These are phyloP conservation scores for Gilbertella persicaria DNA, from an alignment of 371 early-diverging fungal genomes.

Conservation along the genomic window DNA sequence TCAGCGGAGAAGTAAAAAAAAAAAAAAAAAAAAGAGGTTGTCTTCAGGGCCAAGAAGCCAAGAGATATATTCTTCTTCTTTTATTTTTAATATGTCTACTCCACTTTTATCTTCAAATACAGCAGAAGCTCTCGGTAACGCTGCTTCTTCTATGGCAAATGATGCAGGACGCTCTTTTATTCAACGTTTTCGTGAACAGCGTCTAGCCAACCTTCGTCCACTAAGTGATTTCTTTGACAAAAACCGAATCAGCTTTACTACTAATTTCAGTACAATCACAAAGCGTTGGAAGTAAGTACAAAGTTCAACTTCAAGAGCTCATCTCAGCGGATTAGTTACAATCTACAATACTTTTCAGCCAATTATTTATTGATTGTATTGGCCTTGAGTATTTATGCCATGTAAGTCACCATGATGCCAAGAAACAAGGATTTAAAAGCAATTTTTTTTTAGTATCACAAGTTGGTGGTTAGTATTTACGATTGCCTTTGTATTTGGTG, in stretches of 20 bases:
- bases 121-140: conserved; percentile 25
- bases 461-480: conserved; percentile 60
- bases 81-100: conserved; percentile 14
- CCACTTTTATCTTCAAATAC: conserved; percentile 31
- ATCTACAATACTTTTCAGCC: conserved; percentile 63
- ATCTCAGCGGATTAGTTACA: conserved; percentile 47
- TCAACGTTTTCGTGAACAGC: conserved; percentile 40
- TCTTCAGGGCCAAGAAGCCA: too few species aligned
- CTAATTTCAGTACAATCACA: conserved; percentile 45
- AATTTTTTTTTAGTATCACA: conserved; percentile 44
- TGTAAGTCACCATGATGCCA: conserved; percentile 47
- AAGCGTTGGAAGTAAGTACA: conserved; percentile 55
- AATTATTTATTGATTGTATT: conserved; percentile 66
- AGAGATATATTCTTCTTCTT: conserved; percentile 1
- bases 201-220: conserved; percentile 54
- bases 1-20: too few species aligned
- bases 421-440: background rate
- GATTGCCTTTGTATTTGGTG: conserved; percentile 56
- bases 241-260: conserved; percentile 58
- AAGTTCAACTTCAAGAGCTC: background rate
- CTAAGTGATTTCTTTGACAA: conserved; percentile 65
- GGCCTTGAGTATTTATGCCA: conserved; percentile 57
- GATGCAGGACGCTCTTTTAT: conserved; percentile 46
- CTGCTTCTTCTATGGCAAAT: conserved; percentile 29
- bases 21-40: too few species aligned